Percentiles rank a stretch among this genome's conserved stretches.
Evolutionary conservation across 2,329 filamentous ascomycete species (phyloP).

Genomic region (Leptoxyphium fumago): DNA sequence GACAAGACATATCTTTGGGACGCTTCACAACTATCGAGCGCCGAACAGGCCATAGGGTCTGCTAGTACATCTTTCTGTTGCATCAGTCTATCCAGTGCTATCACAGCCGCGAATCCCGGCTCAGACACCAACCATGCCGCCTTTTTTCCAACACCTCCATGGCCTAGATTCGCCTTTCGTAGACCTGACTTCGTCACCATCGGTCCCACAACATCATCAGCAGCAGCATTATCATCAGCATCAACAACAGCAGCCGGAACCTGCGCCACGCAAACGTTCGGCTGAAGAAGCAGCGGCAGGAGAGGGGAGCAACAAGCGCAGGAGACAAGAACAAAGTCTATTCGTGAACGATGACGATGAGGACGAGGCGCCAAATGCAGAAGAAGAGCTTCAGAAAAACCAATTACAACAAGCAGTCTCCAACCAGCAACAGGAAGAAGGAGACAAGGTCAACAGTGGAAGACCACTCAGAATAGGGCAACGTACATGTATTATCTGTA

Average conservation of each 20-base stretch:
- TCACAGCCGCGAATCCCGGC: no score
- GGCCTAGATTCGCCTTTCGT: neutral
- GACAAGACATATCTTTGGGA: no score
- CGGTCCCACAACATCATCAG: neutral
- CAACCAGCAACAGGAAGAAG: slow-evolving; percentile 11
- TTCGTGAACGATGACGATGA: slow-evolving; percentile 4
- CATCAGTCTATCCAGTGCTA: no score
- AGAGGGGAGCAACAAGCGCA: neutral
- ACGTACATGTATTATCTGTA: slow-evolving; percentile 48
- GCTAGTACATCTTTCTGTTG: no score
- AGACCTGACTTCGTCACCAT: slow-evolving; percentile 4
- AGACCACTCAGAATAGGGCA: slow-evolving; percentile 25
- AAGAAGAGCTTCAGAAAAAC: slow-evolving; percentile 22
- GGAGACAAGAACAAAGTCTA: neutral
- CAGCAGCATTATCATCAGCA: neutral
- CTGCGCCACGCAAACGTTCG: slow-evolving; percentile 1
- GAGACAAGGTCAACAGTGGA: slow-evolving; percentile 4
- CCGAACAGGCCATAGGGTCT: no score
- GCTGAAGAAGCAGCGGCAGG: slow-evolving; percentile 1
- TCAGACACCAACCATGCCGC: no score
- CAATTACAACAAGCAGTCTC: slow-evolving; percentile 12
- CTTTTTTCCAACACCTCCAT: no score
- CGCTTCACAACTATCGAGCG: no score
- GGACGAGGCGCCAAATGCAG: slow-evolving; percentile 7
- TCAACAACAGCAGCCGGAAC: neutral